Evolutionary conservation across 1,139 yeast species (phyloP).

Genomic region (Schwanniomyces etchellsii): DNA sequence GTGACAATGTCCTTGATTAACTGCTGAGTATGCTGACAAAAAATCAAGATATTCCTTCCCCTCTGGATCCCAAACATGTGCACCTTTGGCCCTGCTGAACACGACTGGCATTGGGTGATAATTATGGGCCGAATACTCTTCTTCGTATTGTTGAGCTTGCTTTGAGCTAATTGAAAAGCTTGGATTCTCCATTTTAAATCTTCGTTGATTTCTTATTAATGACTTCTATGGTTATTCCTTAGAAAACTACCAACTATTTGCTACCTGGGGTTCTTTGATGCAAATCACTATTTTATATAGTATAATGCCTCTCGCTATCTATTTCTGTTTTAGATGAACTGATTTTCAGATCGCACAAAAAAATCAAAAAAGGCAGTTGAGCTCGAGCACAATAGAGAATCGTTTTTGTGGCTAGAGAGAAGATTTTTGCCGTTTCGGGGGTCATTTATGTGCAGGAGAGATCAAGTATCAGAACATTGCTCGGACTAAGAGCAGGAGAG

Average conservation of each 20-base stretch:
- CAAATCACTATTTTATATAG: not conserved
- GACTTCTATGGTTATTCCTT: no score
- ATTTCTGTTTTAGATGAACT: not conserved
- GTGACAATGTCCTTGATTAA: slow-evolving; percentile 97
- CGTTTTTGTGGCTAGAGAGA: no score
- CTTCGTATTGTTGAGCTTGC: slow-evolving; percentile 65
- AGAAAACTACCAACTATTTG: no score
- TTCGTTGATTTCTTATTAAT: not conserved
- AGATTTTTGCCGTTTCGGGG: no score
- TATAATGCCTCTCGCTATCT: not conserved
- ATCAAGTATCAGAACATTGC: no score
- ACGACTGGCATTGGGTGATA: slow-evolving; percentile 97
- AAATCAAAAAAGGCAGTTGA: no score
- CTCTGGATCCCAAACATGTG: slow-evolving; percentile 98
- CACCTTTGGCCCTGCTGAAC: slow-evolving; percentile 79
- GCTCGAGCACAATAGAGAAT: no score
- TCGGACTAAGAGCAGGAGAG: no score
- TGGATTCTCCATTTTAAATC: slow-evolving; percentile 5
- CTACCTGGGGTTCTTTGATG: no score
- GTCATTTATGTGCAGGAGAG: no score
- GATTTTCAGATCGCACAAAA: no score
- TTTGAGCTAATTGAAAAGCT: slow-evolving; percentile 52
- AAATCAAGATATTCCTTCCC: slow-evolving; percentile 86
- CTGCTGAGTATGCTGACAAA: slow-evolving; percentile 91
- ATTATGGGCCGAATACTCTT: slow-evolving; percentile 88